These are phyloP conservation scores for Lavandula angustifolia DNA, from an alignment of 257 asterid genomes.

Conservation along the genomic window DNA sequence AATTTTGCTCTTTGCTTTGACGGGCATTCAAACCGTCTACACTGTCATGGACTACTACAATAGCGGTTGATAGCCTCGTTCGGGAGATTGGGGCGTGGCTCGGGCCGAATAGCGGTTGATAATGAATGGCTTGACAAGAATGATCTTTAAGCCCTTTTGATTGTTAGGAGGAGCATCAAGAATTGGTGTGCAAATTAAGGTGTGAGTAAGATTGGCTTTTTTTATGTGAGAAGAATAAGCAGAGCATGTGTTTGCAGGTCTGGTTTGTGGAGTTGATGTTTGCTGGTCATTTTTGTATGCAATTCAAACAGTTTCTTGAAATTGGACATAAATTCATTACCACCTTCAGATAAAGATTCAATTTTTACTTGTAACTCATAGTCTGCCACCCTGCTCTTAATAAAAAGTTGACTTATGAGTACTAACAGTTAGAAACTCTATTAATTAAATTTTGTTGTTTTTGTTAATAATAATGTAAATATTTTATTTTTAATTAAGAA, in stretches of 20 bases:
- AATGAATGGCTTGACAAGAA: slow-evolving; percentile 59
- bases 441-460: no score
- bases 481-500: no score
- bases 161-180: slow-evolving; percentile 13
- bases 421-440: no score
- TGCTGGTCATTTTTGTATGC: slow-evolving; percentile 32
- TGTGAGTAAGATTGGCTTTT: slow-evolving; percentile 9
- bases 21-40: slow-evolving; percentile 40
- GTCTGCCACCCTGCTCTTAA: no score
- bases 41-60: not conserved
- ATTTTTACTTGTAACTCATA: no score
- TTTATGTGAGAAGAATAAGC: slow-evolving; percentile 50
- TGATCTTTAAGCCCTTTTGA: slow-evolving; percentile 46
- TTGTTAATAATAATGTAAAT: no score
- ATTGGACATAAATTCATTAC: not conserved
- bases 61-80: slow-evolving; percentile 49
- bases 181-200: slow-evolving; percentile 20
- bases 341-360: no score
- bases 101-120: slow-evolving; percentile 63
- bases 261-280: slow-evolving; percentile 40
- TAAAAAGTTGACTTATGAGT: no score
- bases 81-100: slow-evolving; percentile 73
- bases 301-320: slow-evolving; percentile 20
- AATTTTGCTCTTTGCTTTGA: slow-evolving; percentile 44
- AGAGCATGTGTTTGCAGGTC: slow-evolving; percentile 44